Evolutionary conservation across 176 grass and related monocot species (phyloP), one percentile per base, ranked within the genome.

Genomic region (Aegilops tauschii): DNA sequence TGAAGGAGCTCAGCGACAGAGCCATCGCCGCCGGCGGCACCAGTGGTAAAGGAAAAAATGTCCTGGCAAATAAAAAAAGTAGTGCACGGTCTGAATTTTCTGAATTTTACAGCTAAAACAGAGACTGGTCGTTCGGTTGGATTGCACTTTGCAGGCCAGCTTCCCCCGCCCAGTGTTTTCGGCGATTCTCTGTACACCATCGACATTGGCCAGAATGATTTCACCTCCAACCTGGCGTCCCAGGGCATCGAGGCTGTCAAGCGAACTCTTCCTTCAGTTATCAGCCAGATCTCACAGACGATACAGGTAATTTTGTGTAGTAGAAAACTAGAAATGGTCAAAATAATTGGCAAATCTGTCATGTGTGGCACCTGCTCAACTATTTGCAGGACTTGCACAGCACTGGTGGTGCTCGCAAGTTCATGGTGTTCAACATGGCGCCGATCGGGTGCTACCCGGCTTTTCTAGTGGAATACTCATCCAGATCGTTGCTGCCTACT

Each of bases 131-230:
- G 3, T 23, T 25, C 4, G 2, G 5, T 28, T 50, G 27, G 8
- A 82, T 83, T 80, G 28, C n/a, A n/a, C n/a, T n/a, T n/a, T n/a
- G n/a, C 49, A 87, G 85, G 21, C 28, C 81, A 80, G 25, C 93
- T 93, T 87, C 93, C 93, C 69, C 28, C 36, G 12, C 11, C 77
- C 6, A 54, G 81, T 40, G 56, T 84, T 37, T 86, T 95, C 8
- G 12, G 77, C 8, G 17, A 81, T 2, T 84, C 93, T 32, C 80
- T 98, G 1, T 98, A 98, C 49, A 93, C 91, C 0, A 88, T 94
- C 23, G 93, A 94, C 77, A 98, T 98, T 18, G 93, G 91, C 4
- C 96, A 98, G 80, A 98, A 95, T 50, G 96, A 95, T 81, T 92
- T 94, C 64, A 95, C 96, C 61, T 91, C 90, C 28, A 92, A 94